Evolutionary conservation across 768 basidiomycete genomes (phyloP), one percentile per base, ranked within the genome.

Genomic region (Lactarius trivialis): DNA sequence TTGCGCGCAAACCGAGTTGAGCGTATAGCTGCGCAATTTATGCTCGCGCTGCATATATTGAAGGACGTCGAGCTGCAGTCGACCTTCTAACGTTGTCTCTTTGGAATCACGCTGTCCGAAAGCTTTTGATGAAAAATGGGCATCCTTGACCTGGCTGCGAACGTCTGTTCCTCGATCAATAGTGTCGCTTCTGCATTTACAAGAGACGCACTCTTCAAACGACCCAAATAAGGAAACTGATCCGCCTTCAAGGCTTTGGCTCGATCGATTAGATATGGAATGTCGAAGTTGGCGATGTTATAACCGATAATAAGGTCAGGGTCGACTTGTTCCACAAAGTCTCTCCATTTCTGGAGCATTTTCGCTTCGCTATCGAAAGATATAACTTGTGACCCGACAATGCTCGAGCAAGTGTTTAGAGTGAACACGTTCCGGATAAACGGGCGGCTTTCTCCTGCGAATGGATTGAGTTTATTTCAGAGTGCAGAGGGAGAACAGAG

Each of bases 21-120:
- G 86, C 3, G 96, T 93, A 73, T 99, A 99, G 69, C 91, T 94
- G 9, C 97, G 88, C 6, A 99, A 77, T 71, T 98, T 99, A 77
- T 98, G 90, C 73, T 99, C 97, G 66, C 97, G 85, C 70, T 98
- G 96, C 94, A 99, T 98, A 72, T 92, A 94, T 68, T 98, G 94
- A 37, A 99, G 81, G 17, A 99, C 76, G 78, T 99, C 97, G 55
- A 99, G 84, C 73, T 98, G 97, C 11, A 99, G 77, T 28, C 97
- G 86, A 30, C 97, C 97, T 65, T 96, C 92, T 30, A 98, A 81
- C 12, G 79, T 76, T 0, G 95, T 94, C 59, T 94, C 93, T 72
- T 98, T 98, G 0, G 94, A 97, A 73, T 97, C 94, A 54, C 97
- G 89, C 68, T 93, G 91, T 21, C 97, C 97, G 68, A 94, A 98